A percentile compares a stretch with the other conserved stretches of the same genome.
phyloP scores from a whole-genome alignment of 2,329 filamentous ascomycete genomes.

The Fusarium albidum region DNA sequence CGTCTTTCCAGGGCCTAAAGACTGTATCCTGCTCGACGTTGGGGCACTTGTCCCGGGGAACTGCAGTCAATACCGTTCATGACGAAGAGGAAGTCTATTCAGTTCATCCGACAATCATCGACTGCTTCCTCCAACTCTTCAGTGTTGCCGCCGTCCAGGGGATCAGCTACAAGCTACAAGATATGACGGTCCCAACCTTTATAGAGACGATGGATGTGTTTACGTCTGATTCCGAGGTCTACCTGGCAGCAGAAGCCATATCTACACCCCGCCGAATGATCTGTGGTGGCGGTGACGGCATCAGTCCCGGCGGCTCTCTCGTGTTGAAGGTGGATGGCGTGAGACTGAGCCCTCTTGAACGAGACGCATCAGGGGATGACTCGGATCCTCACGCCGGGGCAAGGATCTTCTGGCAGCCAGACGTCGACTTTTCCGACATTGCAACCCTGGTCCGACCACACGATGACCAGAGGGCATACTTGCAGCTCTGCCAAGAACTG shows the following conservation, averaged over 20 bases:
- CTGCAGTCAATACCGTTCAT: background rate
- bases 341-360: constrained; percentile 9
- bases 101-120: constrained; percentile 19
- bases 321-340: constrained; percentile 8
- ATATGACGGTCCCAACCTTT: constrained; percentile 12
- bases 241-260: background rate
- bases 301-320: no score
- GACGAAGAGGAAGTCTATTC: constrained; percentile 13
- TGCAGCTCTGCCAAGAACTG: constrained; percentile 6
- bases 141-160: constrained; percentile 10
- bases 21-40: no score
- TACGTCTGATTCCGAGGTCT: constrained; percentile 4
- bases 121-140: constrained; percentile 14
- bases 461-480: constrained; percentile 7
- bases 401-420: constrained; percentile 12
- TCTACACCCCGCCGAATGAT: background rate
- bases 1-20: no score
- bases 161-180: background rate
- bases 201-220: constrained; percentile 11
- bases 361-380: background rate
- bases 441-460: constrained; percentile 2
- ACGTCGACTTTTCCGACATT: constrained; percentile 11
- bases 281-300: no score
- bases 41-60: no score
- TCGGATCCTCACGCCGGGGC: constrained; percentile 13